Base-by-base conservation (phyloP, 192 early-diverging fungal species). In the Coemansia sp. region DNA sequence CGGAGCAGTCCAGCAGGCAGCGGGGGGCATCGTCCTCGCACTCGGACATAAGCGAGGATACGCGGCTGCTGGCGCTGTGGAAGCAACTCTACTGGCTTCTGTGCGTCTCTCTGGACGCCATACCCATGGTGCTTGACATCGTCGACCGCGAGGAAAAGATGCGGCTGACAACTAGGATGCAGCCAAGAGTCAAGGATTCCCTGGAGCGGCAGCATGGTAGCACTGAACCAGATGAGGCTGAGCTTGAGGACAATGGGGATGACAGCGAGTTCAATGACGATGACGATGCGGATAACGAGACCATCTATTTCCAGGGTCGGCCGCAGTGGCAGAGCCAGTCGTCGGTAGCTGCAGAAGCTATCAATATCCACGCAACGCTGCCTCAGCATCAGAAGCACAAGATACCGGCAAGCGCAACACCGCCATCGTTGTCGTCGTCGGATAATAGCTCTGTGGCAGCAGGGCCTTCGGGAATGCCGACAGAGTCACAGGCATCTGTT, bases 231-330 rank as follows among this genome's bases (percentile, higher is more conserved):
- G 5, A 31, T 54, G 52, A 54, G 29, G 36, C 6, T 31, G 28
- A 33, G 9, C 33, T 4, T 52, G 48, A 52, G 6, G 41, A 33
- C n/a, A 20, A 20, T 10, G 28, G 38, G 9, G 50, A 53, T 1
- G 50, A 22, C 28, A 25, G 44, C 22, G 44, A 47, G 22, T 47
- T 25, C 14, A 52, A 65, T 33, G 59, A 68, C 7, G 66, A 68
- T 13, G 50, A 44, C 1, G 62, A 54, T 27, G 59, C 40, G 22
- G 67, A 68, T 9, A 55, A 58, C 45, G 71, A 74, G 34, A 69
- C 67, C 6, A 68, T 75, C 20, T 75, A 62, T 33, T 75, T 75
- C 55, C 73, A 75, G 30, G 72, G 72, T 33, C 48, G 72, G 4
- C 65, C 71, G 0, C 17, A 19, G 19, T 38, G 41, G 28, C 10